These are phyloP conservation scores for Hyphopichia wangnamkhiaoensis DNA, from an alignment of 1,139 yeast genomes.

Conservation along the genomic window DNA sequence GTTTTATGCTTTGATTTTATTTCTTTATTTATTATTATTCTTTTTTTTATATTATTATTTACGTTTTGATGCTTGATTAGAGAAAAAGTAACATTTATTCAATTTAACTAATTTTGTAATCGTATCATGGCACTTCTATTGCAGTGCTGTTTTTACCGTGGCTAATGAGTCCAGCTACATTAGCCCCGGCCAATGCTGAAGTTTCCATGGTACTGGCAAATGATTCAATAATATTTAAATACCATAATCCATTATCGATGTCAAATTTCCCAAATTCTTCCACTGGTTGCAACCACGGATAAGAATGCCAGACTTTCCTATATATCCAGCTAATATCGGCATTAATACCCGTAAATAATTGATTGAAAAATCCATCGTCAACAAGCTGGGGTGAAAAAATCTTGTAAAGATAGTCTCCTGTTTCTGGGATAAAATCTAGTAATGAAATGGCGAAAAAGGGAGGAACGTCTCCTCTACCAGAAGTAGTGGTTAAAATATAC, in stretches of 20 bases:
- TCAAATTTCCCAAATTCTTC: constrained; percentile 21
- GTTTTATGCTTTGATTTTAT: too few relatives aligned
- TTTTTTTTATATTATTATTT: too few relatives aligned
- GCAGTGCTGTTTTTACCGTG: constrained; percentile 1
- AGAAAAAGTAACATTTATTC: too few relatives aligned
- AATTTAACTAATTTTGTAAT: too few relatives aligned
- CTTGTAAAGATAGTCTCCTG: constrained; percentile 35
- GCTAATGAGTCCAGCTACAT: constrained; percentile 34
- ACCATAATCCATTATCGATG: constrained; percentile 30
- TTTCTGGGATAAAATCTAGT: constrained; percentile 19
- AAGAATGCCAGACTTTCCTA: constrained; percentile 32
- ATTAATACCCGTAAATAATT: constrained; percentile 11
- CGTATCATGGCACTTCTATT: not conserved
- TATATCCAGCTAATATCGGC: constrained; percentile 12
- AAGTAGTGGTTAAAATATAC: constrained; percentile 20
- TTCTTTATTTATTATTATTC: too few relatives aligned
- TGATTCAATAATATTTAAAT: constrained; percentile 42
- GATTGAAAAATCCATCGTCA: constrained; percentile 15
- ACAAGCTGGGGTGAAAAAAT: constrained; percentile 30
- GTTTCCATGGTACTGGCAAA: constrained; percentile 53
- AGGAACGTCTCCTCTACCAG: constrained; percentile 21
- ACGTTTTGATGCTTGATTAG: too few relatives aligned
- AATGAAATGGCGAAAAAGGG: constrained; percentile 28
- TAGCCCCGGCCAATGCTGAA: constrained; percentile 46
- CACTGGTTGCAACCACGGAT: constrained; percentile 29